Evolutionary conservation across 352 stramenopile species (phyloP).

Genomic region (Phytophthora cryptogea): DNA sequence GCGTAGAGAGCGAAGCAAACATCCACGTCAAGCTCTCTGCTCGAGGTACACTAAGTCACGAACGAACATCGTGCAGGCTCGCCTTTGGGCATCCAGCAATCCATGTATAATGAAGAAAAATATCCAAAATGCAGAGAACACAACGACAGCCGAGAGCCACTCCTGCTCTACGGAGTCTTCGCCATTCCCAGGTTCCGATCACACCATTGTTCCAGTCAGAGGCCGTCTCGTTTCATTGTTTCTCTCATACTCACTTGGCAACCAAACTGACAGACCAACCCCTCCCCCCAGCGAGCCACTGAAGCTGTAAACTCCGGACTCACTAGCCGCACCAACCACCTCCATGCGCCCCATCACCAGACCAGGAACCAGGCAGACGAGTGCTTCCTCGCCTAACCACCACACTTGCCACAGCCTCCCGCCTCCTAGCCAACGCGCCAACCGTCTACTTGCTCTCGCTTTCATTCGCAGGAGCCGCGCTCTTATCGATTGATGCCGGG

Average conservation of each 20-base stretch:
- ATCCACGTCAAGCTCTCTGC: conserved; percentile 33
- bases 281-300: conserved; percentile 12
- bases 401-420: conserved; percentile 21
- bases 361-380: conserved; percentile 23
- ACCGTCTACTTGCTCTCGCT: conserved; percentile 53
- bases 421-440: conserved; percentile 21
- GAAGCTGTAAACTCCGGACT: conserved; percentile 12
- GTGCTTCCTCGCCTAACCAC: conserved; percentile 30
- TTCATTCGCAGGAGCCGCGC: conserved; percentile 37
- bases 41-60: conserved; percentile 26
- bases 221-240: conserved; percentile 37
- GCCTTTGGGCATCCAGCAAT: conserved; percentile 33
- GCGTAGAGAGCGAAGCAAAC: conserved; percentile 24
- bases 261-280: conserved; percentile 32
- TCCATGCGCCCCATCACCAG: conserved; percentile 13
- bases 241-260: conserved; percentile 35
- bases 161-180: conserved; percentile 21
- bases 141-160: conserved; percentile 32
- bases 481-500: conserved; percentile 1
- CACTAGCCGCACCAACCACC: conserved; percentile 7
- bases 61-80: conserved; percentile 27
- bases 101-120: conserved; percentile 47
- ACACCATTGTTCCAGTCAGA: conserved; percentile 28
- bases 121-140: conserved; percentile 50
- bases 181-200: conserved; percentile 20